These are phyloP conservation scores for Prunella vulgaris DNA, from an alignment of 257 asterid species.

Conservation along the genomic window DNA sequence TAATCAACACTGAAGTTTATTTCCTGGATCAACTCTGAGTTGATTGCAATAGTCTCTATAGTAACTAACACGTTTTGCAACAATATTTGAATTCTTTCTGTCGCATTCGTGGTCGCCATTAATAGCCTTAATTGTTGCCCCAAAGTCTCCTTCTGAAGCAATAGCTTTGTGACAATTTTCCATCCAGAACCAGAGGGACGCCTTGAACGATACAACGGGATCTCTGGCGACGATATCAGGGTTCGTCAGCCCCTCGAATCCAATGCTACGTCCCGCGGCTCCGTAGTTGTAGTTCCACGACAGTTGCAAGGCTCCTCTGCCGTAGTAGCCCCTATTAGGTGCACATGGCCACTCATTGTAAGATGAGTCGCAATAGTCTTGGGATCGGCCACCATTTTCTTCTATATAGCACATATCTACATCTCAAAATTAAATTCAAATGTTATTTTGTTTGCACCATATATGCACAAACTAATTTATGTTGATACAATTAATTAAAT, in stretches of 20 bases:
- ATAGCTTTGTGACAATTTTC: constrained; percentile 26
- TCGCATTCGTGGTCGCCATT: constrained; percentile 13
- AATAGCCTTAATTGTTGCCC: constrained; percentile 34
- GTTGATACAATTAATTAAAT: no score
- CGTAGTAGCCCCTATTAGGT: constrained; percentile 21
- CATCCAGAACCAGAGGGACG: constrained; percentile 46
- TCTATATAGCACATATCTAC: neutral
- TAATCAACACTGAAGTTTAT: neutral
- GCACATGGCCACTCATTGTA: constrained; percentile 30
- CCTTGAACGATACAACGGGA: constrained; percentile 29
- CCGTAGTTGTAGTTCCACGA: constrained; percentile 46
- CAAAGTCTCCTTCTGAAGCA: constrained; percentile 37
- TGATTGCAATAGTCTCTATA: neutral
- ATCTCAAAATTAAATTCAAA: neutral
- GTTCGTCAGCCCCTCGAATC: constrained; percentile 33
- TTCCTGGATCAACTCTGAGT: neutral
- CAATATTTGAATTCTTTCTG: neutral
- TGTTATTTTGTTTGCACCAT: no score
- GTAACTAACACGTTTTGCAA: neutral
- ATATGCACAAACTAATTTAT: no score
- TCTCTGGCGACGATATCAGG: constrained; percentile 34
- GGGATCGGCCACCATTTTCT: neutral
- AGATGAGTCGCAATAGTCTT: neutral
- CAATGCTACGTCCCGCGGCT: constrained; percentile 31
- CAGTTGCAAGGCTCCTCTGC: constrained; percentile 40